phyloP scores from a whole-genome alignment of 768 basidiomycete species.

The Termitomyces sp. region DNA sequence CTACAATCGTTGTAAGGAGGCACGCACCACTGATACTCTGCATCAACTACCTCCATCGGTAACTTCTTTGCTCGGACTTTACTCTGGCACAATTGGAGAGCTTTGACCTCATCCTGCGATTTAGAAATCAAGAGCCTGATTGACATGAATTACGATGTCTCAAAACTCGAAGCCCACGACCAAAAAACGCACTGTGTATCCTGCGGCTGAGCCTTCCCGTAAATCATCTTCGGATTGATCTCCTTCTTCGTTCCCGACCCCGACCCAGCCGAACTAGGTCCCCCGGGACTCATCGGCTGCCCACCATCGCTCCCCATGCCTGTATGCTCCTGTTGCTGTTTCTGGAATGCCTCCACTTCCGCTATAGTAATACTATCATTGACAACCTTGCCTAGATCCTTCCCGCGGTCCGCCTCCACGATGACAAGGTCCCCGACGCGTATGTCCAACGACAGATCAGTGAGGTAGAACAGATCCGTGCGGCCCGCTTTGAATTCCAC shows the following conservation, averaged over 20 bases:
- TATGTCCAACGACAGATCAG: slow-evolving; percentile 56
- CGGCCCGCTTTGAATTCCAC: slow-evolving; percentile 85
- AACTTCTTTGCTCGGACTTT: slow-evolving; percentile 92
- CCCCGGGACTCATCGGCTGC: slow-evolving; percentile 26
- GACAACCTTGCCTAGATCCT: slow-evolving; percentile 87
- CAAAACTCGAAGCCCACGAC: neutral
- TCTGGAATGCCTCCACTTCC: slow-evolving; percentile 89
- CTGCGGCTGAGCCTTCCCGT: slow-evolving; percentile 75
- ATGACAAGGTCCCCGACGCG: slow-evolving; percentile 89
- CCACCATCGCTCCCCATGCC: slow-evolving; percentile 25
- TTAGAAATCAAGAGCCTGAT: slow-evolving; percentile 71
- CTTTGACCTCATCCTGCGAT: slow-evolving; percentile 87
- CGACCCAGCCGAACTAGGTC: slow-evolving; percentile 12
- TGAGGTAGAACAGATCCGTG: slow-evolving; percentile 90
- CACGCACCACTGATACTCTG: slow-evolving; percentile 94
- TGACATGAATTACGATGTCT: neutral
- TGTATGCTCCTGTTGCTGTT: slow-evolving; percentile 60
- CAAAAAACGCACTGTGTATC: slow-evolving; percentile 60
- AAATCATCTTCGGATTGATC: slow-evolving; percentile 96
- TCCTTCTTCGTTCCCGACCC: slow-evolving; percentile 60
- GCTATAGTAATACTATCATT: slow-evolving; percentile 87
- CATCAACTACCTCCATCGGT: slow-evolving; percentile 98
- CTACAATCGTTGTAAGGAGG: neutral
- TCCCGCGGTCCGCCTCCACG: slow-evolving; percentile 94
- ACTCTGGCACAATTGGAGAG: slow-evolving; percentile 82